Evolutionary conservation across 805 yeast genomes (phyloP), one percentile per base, ranked within the genome.

Genomic region (Ogataea pini): DNA sequence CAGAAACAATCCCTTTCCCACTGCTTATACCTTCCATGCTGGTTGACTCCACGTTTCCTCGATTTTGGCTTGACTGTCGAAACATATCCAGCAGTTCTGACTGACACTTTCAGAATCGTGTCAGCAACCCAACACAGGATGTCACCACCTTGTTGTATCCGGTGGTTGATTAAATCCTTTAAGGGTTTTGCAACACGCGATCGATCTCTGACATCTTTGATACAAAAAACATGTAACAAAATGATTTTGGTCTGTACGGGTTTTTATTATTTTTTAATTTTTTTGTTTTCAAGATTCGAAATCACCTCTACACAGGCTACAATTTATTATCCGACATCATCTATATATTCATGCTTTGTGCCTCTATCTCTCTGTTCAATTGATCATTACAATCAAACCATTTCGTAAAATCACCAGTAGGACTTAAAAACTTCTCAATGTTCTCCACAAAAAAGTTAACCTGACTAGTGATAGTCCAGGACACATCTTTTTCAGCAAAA

Each of bases 381-480:
- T 29, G 36, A 22, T 33, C 41, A 43, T 56, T 60, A 6, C 51
- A 51, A 1, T 48, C 59, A 28, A 49, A 50, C 70, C 69, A 67
- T 36, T 54, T 58, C 25, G 42, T 45, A 27, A 67, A 67, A 17
- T 63, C 70, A 1, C 46, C 46, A 1, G 46, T 43, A 13, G 64
- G 63, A 19, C 58, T 60, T 50, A 67, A 49, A 41, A 67, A 65
- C 55, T 65, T 67, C 33, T 67, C 69, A 32, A 67, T 56, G 50
- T 69, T 63, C 24, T 59, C 58, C 7, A 67, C 57, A 32, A 67
- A 60, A 36, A 59, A 56, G 45, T 68, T 69, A 16, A 69, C 20
- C 49, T 68, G 70, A 33, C 66, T 51, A 1, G 71, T 63, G 6
- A 68, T 54, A 2, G 67, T 55, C 60, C 63, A 58, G 10, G 38